Evolutionary conservation across 2,329 filamentous ascomycete species (phyloP), one percentile per base, ranked within the genome.

Genomic region (Alternaria brassicicola): DNA sequence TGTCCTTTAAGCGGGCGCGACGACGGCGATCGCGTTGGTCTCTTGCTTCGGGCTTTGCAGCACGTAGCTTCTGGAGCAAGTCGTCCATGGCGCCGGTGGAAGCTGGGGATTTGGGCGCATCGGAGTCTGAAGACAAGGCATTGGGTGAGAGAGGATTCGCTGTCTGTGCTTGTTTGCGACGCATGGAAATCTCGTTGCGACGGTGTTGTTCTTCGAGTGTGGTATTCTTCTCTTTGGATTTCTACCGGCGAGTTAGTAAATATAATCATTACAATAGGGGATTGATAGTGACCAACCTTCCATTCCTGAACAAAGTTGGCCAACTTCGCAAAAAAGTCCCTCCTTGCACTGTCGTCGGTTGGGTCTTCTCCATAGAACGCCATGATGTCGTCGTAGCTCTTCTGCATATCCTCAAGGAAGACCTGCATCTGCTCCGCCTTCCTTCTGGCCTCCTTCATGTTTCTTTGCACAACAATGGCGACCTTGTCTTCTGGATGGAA

Each of bases 401-500:
- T 88, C 67, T 87, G 83, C 92, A 97, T 97, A 75, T 97, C 93
- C 66, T 97, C 93, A 45, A 98, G 82, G 76, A 96, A 97, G 21
- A 98, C 82, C 74, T 92, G 86, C 88, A 98, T 90, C 81, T 98
- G 95, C 78, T 97, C 94, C 2, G 95, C 93, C 82, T 98, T 99
- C 70, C 94, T 86, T 62, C 95, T 84, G 19, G 95, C 95, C 66
- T 99, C 95, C 81, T 97, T 98, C 94, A 99, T 98, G 65, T 86
- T 89, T 50, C 94, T 86, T 78, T 97, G 92, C 54, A 97, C 93
- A 31, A 98, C 85, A 78, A 96, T 91, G 62, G 89, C 90, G 41
- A 98, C 93, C 60, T 95, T 91, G 77, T 99, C 95, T 78, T 98
- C 92, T 17, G 95, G 94, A 74, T 99, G 95, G 84, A 99, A 99